Percentiles rank a stretch among this genome's conserved stretches.
These are phyloP conservation scores for Colletotrichum tanaceti DNA, from an alignment of 2,329 filamentous ascomycete species.

Conservation along the genomic window DNA sequence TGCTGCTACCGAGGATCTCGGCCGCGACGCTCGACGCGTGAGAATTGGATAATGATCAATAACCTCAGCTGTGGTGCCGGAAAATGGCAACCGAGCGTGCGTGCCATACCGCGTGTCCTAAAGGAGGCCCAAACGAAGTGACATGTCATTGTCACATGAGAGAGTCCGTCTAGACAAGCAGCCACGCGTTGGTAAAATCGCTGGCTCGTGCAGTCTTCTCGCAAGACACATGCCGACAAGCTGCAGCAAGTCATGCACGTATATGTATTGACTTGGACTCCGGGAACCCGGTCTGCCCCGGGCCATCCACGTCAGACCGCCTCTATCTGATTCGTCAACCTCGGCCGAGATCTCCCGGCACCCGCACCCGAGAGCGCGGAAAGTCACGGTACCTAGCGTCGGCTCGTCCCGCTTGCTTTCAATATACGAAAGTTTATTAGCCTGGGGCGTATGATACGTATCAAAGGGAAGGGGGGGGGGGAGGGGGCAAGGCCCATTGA, in stretches of 20 bases:
- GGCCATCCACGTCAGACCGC: neutral
- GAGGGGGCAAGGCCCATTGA: neutral
- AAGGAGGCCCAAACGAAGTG: too few relatives aligned
- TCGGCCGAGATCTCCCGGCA: neutral
- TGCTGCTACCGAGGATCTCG: conserved; percentile 24
- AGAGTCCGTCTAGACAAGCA: too few relatives aligned
- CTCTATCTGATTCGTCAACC: neutral
- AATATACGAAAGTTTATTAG: neutral
- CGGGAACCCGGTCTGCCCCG: neutral
- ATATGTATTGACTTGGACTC: neutral
- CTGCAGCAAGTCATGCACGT: neutral
- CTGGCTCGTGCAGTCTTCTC: neutral
- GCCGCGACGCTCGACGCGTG: conserved; percentile 26
- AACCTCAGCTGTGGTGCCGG: neutral
- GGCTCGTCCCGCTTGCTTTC: neutral
- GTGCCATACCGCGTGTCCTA: neutral
- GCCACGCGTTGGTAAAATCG: neutral
- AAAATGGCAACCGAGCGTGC: neutral
- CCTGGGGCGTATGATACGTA: too few relatives aligned
- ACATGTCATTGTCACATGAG: too few relatives aligned
- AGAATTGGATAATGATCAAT: conserved; percentile 30
- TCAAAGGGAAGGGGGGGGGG: too few relatives aligned
- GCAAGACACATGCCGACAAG: neutral
- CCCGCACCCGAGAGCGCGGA: neutral
- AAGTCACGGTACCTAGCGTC: neutral